These are phyloP conservation scores for Cyclotella choctawhatcheeana DNA, from an alignment of 108 stramenopile species.

Conservation along the genomic window DNA sequence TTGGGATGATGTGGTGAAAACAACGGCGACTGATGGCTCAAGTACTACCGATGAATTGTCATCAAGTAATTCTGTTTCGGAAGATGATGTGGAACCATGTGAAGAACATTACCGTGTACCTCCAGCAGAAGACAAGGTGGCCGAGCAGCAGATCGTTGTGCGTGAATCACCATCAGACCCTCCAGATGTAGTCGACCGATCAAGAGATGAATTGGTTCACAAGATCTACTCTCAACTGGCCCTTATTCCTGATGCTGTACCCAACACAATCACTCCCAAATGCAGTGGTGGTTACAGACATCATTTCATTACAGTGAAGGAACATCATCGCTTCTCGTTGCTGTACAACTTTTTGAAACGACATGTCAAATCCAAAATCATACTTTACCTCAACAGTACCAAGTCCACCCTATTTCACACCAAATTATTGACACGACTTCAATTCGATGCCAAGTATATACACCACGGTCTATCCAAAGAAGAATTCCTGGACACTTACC, in stretches of 20 bases:
- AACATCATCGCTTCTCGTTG: slow-evolving; percentile 43
- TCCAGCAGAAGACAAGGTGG: neutral
- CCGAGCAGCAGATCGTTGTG: neutral
- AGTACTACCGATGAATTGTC: neutral
- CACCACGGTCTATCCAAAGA: slow-evolving; percentile 27
- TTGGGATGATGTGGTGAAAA: neutral
- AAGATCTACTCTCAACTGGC: slow-evolving; percentile 10
- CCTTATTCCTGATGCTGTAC: neutral
- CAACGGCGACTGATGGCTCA: neutral
- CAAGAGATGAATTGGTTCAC: neutral
- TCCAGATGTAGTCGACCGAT: neutral
- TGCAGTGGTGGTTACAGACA: slow-evolving; percentile 30
- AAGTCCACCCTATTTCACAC: slow-evolving; percentile 35
- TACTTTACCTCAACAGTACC: slow-evolving; percentile 46
- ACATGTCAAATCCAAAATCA: slow-evolving; percentile 19
- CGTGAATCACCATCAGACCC: neutral
- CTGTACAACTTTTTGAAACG: slow-evolving; percentile 50
- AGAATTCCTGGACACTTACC: slow-evolving; percentile 15
- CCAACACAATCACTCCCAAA: neutral
- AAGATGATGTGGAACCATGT: slow-evolving; percentile 9
- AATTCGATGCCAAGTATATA: slow-evolving; percentile 23
- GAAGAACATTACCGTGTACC: slow-evolving; percentile 18
- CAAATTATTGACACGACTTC: slow-evolving; percentile 21
- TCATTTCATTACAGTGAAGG: slow-evolving; percentile 44
- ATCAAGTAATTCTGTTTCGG: neutral